These are phyloP conservation scores for Sungouiozyma ichnusensis DNA, from an alignment of 805 yeast species.

Conservation along the genomic window DNA sequence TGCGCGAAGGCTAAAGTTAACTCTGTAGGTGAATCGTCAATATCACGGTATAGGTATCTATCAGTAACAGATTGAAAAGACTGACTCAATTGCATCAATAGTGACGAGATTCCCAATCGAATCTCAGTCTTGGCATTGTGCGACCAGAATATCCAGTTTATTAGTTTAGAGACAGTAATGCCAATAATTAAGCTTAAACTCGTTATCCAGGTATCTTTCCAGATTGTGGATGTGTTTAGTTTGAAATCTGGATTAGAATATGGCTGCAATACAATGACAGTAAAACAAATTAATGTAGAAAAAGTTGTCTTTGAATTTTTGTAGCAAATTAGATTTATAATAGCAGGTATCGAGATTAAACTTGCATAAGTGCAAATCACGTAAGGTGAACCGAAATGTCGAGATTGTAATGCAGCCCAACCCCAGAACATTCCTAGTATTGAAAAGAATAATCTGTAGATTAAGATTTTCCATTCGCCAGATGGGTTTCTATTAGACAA, in stretches of 20 bases:
- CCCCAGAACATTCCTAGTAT: conserved; percentile 39
- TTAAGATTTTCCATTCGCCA: conserved; percentile 28
- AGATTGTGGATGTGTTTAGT: conserved; percentile 20
- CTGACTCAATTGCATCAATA: conserved; percentile 35
- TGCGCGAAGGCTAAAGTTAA: conserved; percentile 34
- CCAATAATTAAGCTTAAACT: conserved; percentile 33
- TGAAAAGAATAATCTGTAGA: conserved; percentile 28
- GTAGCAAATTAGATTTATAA: conserved; percentile 29
- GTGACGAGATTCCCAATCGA: conserved; percentile 30
- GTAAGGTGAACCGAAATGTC: conserved; percentile 29
- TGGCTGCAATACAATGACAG: conserved; percentile 31
- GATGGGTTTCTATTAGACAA: conserved; percentile 34
- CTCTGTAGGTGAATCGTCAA: conserved; percentile 37
- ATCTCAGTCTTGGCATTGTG: conserved; percentile 36
- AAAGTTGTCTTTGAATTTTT: conserved; percentile 36
- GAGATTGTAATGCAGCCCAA: conserved; percentile 35
- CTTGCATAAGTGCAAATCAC: conserved; percentile 34
- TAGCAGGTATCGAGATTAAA: conserved; percentile 26
- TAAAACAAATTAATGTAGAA: conserved; percentile 33
- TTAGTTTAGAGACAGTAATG: conserved; percentile 27
- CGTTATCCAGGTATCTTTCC: conserved; percentile 33
- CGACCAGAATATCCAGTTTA: conserved; percentile 41
- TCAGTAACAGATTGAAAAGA: conserved; percentile 40
- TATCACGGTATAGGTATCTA: conserved; percentile 39
- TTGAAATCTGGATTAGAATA: conserved; percentile 10